A percentile compares a stretch with the other conserved stretches of the same genome.
phyloP scores from a whole-genome alignment of 306 rosid genomes.

The Cicer pinnatifidum region DNA sequence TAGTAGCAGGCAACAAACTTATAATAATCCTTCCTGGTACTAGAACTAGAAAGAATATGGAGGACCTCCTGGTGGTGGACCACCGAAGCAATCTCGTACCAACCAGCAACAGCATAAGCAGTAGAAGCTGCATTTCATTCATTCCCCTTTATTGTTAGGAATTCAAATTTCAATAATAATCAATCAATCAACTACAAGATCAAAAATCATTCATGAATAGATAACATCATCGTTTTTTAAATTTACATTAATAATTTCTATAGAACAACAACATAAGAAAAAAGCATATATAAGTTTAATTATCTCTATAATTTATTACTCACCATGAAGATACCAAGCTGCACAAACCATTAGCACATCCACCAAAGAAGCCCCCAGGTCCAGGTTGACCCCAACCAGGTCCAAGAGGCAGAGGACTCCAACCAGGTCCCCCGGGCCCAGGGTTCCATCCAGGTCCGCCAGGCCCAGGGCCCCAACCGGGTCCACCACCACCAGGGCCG shows the following conservation, averaged over 20 bases:
- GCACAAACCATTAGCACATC: conserved; percentile 66
- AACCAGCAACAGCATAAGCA: conserved; percentile 84
- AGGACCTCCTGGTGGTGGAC: conserved; percentile 52
- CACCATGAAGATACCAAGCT: conserved; percentile 65
- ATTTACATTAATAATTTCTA: neutral
- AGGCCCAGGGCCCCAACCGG: conserved; percentile 40
- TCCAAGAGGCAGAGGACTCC: conserved; percentile 52
- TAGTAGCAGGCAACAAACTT: neutral
- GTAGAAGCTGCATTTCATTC: conserved; percentile 54
- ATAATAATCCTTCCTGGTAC: neutral
- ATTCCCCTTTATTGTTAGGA: too few relatives aligned
- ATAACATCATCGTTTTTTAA: neutral
- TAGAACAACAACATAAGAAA: neutral
- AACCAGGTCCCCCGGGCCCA: conserved; percentile 44
- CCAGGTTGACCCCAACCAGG: conserved; percentile 47
- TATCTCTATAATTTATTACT: neutral
- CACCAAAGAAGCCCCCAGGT: conserved; percentile 65
- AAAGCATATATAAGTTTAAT: too few relatives aligned
- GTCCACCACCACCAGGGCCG: conserved; percentile 46
- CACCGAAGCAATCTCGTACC: conserved; percentile 70
- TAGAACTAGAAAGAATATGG: conserved; percentile 54
- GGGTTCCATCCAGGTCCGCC: conserved; percentile 53
- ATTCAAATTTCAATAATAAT: too few relatives aligned
- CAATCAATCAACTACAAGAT: neutral
- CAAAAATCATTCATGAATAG: neutral